Conservation (phyloP, 805 yeast genomes). For the Tetrapisispora taiwanensis region DNA sequence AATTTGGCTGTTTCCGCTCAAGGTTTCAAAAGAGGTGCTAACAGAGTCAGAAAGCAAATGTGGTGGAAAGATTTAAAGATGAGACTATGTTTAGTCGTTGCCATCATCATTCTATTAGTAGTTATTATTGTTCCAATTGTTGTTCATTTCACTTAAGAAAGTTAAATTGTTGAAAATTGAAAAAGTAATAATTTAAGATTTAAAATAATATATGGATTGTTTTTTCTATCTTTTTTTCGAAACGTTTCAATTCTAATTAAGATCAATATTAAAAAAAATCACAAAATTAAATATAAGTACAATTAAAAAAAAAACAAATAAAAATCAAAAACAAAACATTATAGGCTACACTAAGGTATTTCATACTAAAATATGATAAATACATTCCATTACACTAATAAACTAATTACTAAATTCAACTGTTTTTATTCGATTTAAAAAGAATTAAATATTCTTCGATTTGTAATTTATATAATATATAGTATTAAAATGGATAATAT, state of each 20-base stretch:
- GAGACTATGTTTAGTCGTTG: constrained; percentile 78
- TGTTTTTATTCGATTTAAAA: background rate
- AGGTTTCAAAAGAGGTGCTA: constrained; percentile 91
- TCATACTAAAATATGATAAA: background rate
- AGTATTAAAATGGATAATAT: background rate
- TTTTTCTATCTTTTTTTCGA: background rate
- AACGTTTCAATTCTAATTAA: too few species aligned
- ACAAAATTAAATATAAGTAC: too few species aligned
- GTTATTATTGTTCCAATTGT: constrained; percentile 88
- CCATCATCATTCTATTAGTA: constrained; percentile 67
- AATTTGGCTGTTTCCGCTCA: constrained; percentile 84
- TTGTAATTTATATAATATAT: background rate
- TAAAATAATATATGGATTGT: too few species aligned
- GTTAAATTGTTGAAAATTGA: too few species aligned
- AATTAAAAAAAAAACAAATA: too few species aligned
- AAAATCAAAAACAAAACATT: background rate
- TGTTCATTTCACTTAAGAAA: constrained; percentile 58
- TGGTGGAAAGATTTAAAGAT: constrained; percentile 98
- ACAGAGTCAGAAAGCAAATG: constrained; percentile 94
- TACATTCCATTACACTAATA: background rate
- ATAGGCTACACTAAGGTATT: background rate
- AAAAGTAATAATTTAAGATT: too few species aligned
- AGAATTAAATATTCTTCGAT: too few species aligned
- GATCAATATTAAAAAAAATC: too few species aligned
- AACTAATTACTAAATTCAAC: background rate